These are phyloP conservation scores for Fusarium equiseti DNA, from an alignment of 2,329 filamentous ascomycete species.

Conservation along the genomic window DNA sequence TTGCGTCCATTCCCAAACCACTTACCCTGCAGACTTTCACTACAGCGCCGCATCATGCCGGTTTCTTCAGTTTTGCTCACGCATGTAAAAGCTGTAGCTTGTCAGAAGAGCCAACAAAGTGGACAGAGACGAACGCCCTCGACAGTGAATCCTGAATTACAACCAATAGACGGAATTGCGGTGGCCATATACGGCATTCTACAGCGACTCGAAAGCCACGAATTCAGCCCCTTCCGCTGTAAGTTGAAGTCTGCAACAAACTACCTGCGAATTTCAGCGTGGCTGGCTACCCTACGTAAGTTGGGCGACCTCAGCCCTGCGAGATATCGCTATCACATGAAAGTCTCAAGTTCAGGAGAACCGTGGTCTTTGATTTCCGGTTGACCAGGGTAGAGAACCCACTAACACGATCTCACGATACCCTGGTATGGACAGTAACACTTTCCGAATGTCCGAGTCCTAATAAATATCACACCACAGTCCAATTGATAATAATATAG, in stretches of 20 bases:
- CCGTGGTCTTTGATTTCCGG: not conserved
- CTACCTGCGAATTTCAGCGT: not conserved
- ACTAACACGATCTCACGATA: constrained; percentile 16
- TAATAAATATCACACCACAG: constrained; percentile 23
- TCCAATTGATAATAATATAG: not conserved
- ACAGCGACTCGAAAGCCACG: not conserved
- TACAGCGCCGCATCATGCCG: not conserved
- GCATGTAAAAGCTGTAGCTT: not conserved
- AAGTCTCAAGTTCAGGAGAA: not conserved
- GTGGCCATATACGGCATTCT: not conserved
- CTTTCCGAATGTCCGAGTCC: constrained; percentile 20
- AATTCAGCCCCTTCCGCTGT: not conserved
- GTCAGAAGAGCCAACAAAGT: not conserved
- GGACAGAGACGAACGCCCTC: not conserved
- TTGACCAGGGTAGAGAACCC: constrained; percentile 10
- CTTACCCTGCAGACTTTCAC: not conserved
- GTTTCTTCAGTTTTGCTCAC: not conserved
- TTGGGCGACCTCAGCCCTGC: not conserved
- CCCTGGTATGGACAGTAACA: constrained; percentile 20
- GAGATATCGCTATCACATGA: constrained; percentile 19
- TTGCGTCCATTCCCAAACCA: not conserved
- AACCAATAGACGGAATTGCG: not conserved
- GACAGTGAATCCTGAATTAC: not conserved
- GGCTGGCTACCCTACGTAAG: not conserved
- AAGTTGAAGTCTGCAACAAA: not conserved